Percentiles rank a stretch among this genome's conserved stretches.
These are phyloP conservation scores for Penicillium mononematosum DNA, from an alignment of 495 filamentous ascomycete species.

Conservation along the genomic window DNA sequence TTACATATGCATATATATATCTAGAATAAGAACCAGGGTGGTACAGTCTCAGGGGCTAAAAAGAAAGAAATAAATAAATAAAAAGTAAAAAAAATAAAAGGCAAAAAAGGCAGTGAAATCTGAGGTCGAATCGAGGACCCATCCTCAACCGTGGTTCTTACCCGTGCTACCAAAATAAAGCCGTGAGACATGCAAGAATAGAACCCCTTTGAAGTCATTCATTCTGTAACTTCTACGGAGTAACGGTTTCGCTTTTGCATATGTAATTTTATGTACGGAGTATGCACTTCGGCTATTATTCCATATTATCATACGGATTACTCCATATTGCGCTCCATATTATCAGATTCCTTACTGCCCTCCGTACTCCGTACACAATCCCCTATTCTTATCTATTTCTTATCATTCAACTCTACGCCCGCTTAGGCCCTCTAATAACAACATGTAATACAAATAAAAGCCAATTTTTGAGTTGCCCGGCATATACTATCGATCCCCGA, in stretches of 20 bases:
- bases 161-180: slow-evolving; percentile 19
- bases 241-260: slow-evolving; percentile 1
- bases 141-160: slow-evolving; percentile 22
- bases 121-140: slow-evolving; percentile 12
- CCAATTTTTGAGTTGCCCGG: slow-evolving; percentile 10
- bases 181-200: slow-evolving; percentile 12
- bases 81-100: neutral
- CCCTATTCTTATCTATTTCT: neutral
- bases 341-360: neutral
- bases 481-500: neutral
- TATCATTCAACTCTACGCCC: neutral
- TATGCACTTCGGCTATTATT: neutral
- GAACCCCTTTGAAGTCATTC: neutral
- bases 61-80: neutral
- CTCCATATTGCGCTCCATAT: neutral
- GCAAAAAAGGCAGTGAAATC: no score
- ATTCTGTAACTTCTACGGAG: neutral
- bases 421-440: slow-evolving; percentile 4
- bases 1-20: neutral
- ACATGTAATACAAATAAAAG: neutral
- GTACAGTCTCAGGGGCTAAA: slow-evolving; percentile 2
- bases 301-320: neutral
- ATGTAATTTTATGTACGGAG: neutral
- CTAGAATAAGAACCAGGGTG: neutral
- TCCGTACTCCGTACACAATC: neutral